Conservation (phyloP, 331 rosid species). For the Cucumis variabilis region DNA sequence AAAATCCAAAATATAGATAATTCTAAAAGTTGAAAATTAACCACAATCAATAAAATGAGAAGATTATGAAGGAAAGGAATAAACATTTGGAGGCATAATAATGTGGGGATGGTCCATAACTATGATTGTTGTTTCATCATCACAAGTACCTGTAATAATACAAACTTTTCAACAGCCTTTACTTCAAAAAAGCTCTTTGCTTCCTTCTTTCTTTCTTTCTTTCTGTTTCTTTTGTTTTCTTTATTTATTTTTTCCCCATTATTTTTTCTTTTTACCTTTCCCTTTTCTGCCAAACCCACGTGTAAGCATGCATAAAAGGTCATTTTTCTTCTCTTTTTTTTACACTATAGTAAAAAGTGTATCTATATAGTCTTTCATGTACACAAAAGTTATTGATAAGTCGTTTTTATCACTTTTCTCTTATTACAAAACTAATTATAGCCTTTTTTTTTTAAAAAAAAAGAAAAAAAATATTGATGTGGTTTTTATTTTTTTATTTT, state of each 20-base stretch:
- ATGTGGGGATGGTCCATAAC: background rate
- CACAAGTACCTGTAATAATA: constrained; percentile 12
- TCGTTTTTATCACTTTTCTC: background rate
- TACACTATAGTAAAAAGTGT: background rate
- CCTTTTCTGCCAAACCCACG: constrained; percentile 28
- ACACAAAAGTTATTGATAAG: background rate
- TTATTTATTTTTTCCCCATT: background rate
- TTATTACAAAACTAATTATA: background rate
- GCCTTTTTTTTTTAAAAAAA: too few species aligned
- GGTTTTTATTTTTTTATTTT: background rate
- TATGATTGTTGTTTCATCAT: background rate
- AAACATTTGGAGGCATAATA: background rate
- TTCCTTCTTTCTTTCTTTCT: background rate
- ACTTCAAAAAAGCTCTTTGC: background rate
- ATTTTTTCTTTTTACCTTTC: background rate
- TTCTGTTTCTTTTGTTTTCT: background rate
- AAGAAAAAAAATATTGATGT: too few species aligned
- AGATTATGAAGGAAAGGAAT: background rate
- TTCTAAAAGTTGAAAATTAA: too few species aligned
- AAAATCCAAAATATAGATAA: too few species aligned
- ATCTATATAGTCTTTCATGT: background rate
- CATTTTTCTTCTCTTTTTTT: background rate
- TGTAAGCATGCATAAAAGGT: constrained; percentile 12
- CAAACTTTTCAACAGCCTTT: constrained; percentile 7
- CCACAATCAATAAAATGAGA: background rate